phyloP scores from a whole-genome alignment of 805 yeast species.

The Candida incommunis region DNA sequence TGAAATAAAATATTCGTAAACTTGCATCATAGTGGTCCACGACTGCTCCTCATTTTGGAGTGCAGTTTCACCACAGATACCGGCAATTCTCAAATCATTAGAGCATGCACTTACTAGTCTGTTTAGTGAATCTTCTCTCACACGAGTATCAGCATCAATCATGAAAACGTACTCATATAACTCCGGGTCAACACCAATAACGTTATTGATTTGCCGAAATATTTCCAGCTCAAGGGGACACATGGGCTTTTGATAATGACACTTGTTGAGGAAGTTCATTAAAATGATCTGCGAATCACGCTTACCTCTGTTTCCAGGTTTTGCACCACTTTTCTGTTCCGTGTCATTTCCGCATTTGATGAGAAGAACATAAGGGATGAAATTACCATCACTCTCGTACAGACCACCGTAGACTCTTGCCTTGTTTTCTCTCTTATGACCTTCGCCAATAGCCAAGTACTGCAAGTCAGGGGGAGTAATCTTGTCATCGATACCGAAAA shows the following conservation, averaged over 20 bases:
- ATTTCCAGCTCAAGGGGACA: slow-evolving; percentile 41
- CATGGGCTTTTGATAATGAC: slow-evolving; percentile 47
- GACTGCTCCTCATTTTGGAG: slow-evolving; percentile 38
- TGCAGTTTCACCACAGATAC: slow-evolving; percentile 50
- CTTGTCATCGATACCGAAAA: slow-evolving; percentile 30
- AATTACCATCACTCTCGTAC: slow-evolving; percentile 39
- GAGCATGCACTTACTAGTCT: slow-evolving; percentile 45
- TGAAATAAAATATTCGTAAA: slow-evolving; percentile 48
- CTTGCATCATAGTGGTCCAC: slow-evolving; percentile 50
- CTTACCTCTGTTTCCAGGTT: slow-evolving; percentile 52
- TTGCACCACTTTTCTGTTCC: slow-evolving; percentile 24
- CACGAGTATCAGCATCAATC: slow-evolving; percentile 54
- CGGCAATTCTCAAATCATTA: slow-evolving; percentile 43
- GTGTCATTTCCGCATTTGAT: slow-evolving; percentile 45
- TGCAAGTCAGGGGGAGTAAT: slow-evolving; percentile 38
- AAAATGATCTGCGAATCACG: slow-evolving; percentile 48
- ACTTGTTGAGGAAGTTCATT: slow-evolving; percentile 44
- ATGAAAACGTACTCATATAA: slow-evolving; percentile 40
- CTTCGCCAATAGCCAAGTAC: slow-evolving; percentile 47
- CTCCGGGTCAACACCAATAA: slow-evolving; percentile 49
- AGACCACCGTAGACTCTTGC: slow-evolving; percentile 52
- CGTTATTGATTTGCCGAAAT: slow-evolving; percentile 38
- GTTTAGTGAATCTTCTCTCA: slow-evolving; percentile 37
- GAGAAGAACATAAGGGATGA: slow-evolving; percentile 38
- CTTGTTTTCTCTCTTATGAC: slow-evolving; percentile 42